Evolutionary conservation across 805 yeast genomes (phyloP).

Genomic region (Candida schatavii): DNA sequence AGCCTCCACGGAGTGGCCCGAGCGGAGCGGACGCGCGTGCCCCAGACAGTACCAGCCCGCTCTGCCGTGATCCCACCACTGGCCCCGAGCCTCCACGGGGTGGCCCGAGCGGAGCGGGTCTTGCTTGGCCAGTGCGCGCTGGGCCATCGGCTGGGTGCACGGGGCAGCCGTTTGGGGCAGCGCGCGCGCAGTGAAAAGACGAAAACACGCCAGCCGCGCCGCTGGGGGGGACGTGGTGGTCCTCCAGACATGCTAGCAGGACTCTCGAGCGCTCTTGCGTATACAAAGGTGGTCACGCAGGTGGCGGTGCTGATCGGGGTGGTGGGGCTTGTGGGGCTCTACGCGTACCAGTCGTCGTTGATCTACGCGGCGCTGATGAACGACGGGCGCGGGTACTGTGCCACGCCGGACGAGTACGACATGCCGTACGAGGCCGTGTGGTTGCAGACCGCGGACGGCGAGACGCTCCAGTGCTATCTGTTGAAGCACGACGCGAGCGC

Average conservation of each 20-base stretch:
- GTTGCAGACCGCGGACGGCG: conserved; percentile 69
- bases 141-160: too few relatives aligned
- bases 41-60: too few relatives aligned
- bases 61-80: too few relatives aligned
- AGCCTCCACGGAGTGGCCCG: too few relatives aligned
- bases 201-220: too few relatives aligned
- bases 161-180: too few relatives aligned
- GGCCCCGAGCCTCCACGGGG: too few relatives aligned
- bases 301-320: conserved; percentile 45
- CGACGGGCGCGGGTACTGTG: conserved; percentile 68
- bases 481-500: conserved; percentile 47
- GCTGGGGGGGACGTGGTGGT: too few relatives aligned
- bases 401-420: conserved; percentile 70
- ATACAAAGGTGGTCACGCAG: conserved; percentile 18
- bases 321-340: conserved; percentile 50
- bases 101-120: too few relatives aligned
- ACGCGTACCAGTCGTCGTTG: conserved; percentile 58
- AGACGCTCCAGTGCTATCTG: conserved; percentile 60
- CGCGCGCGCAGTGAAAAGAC: not conserved
- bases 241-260: too few relatives aligned
- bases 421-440: conserved; percentile 60
- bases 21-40: too few relatives aligned
- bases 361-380: conserved; percentile 85
- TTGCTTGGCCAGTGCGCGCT: too few relatives aligned
- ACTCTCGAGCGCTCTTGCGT: not conserved